Evolutionary conservation across 2,329 filamentous ascomycete genomes (phyloP), one percentile per base, ranked within the genome.

Genomic region (Microcyclosporella mali): DNA sequence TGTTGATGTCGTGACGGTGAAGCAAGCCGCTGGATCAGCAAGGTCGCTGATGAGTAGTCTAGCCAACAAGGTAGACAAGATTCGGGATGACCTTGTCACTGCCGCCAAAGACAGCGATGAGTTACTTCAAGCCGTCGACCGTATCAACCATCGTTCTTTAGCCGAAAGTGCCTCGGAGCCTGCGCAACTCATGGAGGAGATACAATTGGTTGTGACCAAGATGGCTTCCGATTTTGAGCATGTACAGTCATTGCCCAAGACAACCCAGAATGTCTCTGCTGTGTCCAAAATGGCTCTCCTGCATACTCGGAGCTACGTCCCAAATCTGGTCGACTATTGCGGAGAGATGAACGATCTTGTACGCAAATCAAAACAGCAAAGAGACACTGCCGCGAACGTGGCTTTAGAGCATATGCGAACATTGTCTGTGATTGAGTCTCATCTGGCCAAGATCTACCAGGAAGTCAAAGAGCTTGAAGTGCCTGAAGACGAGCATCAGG

Each of bases 181-280:
- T 4, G 66, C 70, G 16, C 80, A 84, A 49, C 70, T 95, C 6
- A 71, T 92, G 37, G 78, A 88, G 48, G 92, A 97, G 61, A 88
- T 97, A 33, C 83, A 90, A 60, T 84, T 86, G 0, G 74, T 97
- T 42, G 82, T 82, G 39, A 88, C 81, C 56, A 95, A 95, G 66
- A 85, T 98, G 37, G 81, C 82, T 36, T 85, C 83, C 4, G 92
- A 97, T 64, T 86, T 88, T 59, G 83, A 88, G 53, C 82, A 86
- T 52, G 79, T 88, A 9, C 70, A 88, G 33, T 74, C 77, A 4
- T 82, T 88, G 50, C 71, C 79, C 1, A 78, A 79, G 50, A 81
- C 81, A 31, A 70, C 81, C n/a, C 82, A 81, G 53, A 75, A 77
- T 3, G 67, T 81, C 30, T 70, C 77, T 6, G 75, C 77, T 50